Evolutionary conservation across 2,329 filamentous ascomycete genomes (phyloP).

Genomic region (Colletotrichum echinochloae): DNA sequence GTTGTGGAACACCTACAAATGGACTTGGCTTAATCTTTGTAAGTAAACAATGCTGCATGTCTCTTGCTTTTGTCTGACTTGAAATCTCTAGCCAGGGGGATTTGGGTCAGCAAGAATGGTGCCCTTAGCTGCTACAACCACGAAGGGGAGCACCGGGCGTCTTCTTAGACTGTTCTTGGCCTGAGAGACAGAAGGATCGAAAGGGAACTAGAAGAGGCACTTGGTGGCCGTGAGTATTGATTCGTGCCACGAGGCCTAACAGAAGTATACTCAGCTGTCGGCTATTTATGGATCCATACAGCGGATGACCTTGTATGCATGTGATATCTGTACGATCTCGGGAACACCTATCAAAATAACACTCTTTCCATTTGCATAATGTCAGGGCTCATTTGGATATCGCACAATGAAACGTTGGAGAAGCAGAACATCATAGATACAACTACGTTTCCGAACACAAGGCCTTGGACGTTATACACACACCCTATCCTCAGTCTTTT

Average conservation of each 20-base stretch:
- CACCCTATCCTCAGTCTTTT: not conserved
- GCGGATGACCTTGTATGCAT: not conserved
- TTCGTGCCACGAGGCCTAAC: not conserved
- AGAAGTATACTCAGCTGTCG: not conserved
- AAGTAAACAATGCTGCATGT: not conserved
- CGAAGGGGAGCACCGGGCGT: not conserved
- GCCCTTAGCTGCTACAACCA: constrained; percentile 5
- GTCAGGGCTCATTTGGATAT: no score
- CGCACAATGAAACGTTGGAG: no score
- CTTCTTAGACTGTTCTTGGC: not conserved
- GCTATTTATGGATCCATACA: not conserved
- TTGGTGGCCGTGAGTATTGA: not conserved
- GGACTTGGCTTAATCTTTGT: constrained; percentile 1
- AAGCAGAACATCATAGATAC: no score
- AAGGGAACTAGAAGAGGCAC: not conserved
- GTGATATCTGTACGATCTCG: no score
- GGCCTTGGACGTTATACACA: not conserved
- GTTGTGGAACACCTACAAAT: not conserved
- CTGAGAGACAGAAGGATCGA: no score
- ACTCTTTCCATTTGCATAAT: no score
- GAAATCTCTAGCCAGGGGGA: not conserved
- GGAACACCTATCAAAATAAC: no score
- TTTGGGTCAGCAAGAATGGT: constrained; percentile 9
- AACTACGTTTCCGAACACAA: no score
- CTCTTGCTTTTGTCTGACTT: not conserved